Base-by-base conservation (phyloP, 139 green algal species). In the Dunaliella primolecta region DNA sequence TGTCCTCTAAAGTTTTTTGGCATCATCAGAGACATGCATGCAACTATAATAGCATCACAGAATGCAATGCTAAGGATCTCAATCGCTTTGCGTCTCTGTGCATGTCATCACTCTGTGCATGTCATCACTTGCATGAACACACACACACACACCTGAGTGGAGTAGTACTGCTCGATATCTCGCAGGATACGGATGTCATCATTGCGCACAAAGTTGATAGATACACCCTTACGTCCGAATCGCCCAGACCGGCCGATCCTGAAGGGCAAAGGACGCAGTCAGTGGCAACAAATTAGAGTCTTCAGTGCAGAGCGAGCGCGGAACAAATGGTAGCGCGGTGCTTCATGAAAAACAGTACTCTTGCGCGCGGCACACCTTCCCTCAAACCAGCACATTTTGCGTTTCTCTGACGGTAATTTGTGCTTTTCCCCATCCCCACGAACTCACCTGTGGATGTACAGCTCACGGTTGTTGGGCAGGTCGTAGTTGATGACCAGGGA, bases 401-500 rank as follows among this genome's bases (percentile, higher is more conserved):
- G n/a, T n/a, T n/a, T n/a, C n/a, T n/a, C n/a, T n/a, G n/a, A n/a
- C n/a, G n/a, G n/a, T n/a, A n/a, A n/a, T n/a, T n/a, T n/a, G n/a
- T n/a, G n/a, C n/a, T n/a, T n/a, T n/a, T n/a, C n/a, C n/a, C n/a
- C n/a, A n/a, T n/a, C n/a, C n/a, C n/a, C n/a, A n/a, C n/a, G n/a
- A n/a, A 36, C 75, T 11, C 27, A 82, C 72, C 82, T 92, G 89
- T 99, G 97, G 86, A 99, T 98, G 94, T 99, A 99, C 24, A 97
- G 90, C 93, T 99, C 97, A 86, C 97, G 94, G 85, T 94, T 98
- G 93, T 97, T 97, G 85, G 97, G 97, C 81, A 99, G 92, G 91
- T 99, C 97, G 82, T 99, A 99, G 94, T 99, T 99, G 93, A 99
- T 99, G 70, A 99, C 97, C 85, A 99, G 91, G 0, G 96, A 99